A percentile compares a stretch with the other conserved stretches of the same genome.
These are phyloP conservation scores for Huntiella bhutanensis DNA, from an alignment of 2,329 filamentous ascomycete genomes.

Conservation along the genomic window DNA sequence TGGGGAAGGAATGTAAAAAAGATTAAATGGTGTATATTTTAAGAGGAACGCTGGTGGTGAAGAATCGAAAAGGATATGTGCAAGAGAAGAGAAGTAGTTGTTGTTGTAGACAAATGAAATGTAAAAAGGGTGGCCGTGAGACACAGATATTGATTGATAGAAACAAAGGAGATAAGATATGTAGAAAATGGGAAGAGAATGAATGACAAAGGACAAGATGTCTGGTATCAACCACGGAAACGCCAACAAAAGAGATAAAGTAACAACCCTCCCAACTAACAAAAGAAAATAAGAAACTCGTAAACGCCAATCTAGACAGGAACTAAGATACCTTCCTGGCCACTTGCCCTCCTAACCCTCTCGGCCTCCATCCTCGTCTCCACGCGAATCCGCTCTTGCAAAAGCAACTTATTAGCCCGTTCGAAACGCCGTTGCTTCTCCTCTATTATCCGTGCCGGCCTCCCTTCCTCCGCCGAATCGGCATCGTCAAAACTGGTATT, in stretches of 20 bases:
- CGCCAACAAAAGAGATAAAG: not conserved
- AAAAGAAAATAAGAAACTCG: not conserved
- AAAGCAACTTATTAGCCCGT: conserved; percentile 23
- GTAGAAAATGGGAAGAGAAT: not conserved
- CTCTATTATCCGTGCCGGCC: conserved; percentile 16
- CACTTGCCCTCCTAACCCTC: not conserved
- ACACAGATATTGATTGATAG: not conserved
- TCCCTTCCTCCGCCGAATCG: not conserved
- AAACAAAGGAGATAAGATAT: not conserved
- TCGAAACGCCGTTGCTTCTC: conserved; percentile 23
- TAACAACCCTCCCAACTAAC: not conserved
- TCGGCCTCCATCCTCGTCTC: not conserved
- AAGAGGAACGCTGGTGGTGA: not conserved
- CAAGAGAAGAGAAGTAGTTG: not conserved
- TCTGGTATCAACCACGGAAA: not conserved
- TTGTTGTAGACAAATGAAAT: not conserved
- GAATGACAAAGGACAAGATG: not conserved
- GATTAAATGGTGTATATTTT: not conserved
- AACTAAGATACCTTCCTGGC: not conserved
- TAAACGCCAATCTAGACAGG: not conserved
- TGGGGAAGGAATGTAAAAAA: not conserved
- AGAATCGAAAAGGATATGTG: not conserved
- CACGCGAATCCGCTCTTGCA: conserved; percentile 13
- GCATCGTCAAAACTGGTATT: conserved; percentile 1
- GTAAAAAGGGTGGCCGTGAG: not conserved